Conservation (phyloP, 768 basidiomycete species). For the Psilocybe tampanensis region DNA sequence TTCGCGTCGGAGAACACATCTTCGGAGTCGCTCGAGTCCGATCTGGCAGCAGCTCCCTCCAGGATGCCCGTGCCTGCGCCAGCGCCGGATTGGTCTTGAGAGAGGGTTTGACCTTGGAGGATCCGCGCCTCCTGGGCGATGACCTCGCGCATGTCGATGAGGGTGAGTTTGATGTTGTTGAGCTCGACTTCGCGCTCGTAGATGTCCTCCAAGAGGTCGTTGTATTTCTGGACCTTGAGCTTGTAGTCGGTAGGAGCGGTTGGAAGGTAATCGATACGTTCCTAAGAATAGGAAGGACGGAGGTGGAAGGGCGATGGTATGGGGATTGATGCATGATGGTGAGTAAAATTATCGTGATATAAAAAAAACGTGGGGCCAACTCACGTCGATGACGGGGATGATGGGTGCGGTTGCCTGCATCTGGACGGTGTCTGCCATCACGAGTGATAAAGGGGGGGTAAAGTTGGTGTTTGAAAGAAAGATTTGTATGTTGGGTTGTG, state of each 20-base stretch:
- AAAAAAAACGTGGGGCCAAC: constrained; percentile 2
- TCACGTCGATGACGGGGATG: constrained; percentile 38
- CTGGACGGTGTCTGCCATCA: constrained; percentile 22
- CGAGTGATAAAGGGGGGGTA: constrained; percentile 13
- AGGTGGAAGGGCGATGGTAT: not conserved
- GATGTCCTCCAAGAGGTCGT: constrained; percentile 36
- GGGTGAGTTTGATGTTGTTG: constrained; percentile 28
- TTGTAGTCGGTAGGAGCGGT: constrained; percentile 29
- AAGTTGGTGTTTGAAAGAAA: constrained; percentile 3
- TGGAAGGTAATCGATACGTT: constrained; percentile 27
- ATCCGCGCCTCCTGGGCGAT: constrained; percentile 32
- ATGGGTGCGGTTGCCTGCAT: constrained; percentile 27
- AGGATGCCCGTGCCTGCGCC: constrained; percentile 10
- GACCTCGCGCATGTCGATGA: constrained; percentile 33
- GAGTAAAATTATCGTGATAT: not conserved
- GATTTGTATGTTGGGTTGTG: not conserved
- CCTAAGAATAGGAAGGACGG: constrained; percentile 20
- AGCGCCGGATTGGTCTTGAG: constrained; percentile 7
- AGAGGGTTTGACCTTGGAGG: constrained; percentile 13
- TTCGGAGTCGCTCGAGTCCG: constrained; percentile 24
- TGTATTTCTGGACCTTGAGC: constrained; percentile 32
- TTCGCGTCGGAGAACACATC: constrained; percentile 21
- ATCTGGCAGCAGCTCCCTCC: constrained; percentile 10
- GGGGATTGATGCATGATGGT: not conserved
- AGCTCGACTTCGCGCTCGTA: constrained; percentile 37